Evolutionary conservation across 2,329 filamentous ascomycete species (phyloP).

Genomic region (Pseudogymnoascus sp.): DNA sequence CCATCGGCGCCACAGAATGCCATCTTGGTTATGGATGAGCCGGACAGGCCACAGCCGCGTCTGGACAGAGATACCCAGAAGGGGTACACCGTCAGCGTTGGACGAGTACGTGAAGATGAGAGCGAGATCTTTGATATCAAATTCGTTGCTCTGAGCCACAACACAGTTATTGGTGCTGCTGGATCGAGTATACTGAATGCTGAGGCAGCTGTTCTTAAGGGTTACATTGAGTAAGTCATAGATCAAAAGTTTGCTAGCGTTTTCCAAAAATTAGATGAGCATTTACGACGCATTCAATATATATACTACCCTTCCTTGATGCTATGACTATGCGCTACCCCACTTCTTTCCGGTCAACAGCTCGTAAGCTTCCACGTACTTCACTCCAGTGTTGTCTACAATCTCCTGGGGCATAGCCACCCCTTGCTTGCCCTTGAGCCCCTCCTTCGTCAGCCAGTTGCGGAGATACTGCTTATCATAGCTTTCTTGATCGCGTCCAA

Average conservation of each 20-base stretch:
- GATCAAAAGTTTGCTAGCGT: neutral
- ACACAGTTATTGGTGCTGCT: constrained; percentile 90
- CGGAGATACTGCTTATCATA: constrained; percentile 84
- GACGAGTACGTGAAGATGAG: constrained; percentile 75
- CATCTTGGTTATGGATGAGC: constrained; percentile 84
- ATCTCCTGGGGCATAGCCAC: constrained; percentile 69
- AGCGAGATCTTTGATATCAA: constrained; percentile 89
- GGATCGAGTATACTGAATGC: constrained; percentile 93
- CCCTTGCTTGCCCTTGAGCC: constrained; percentile 67
- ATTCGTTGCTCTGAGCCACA: constrained; percentile 88
- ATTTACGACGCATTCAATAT: neutral
- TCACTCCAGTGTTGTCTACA: constrained; percentile 57
- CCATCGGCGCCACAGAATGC: constrained; percentile 75
- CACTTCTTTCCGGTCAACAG: constrained; percentile 54
- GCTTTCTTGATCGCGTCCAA: constrained; percentile 70
- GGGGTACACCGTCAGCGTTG: constrained; percentile 88
- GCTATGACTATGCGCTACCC: constrained; percentile 24
- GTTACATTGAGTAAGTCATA: constrained; percentile 46
- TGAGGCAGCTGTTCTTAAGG: constrained; percentile 85
- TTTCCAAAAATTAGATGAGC: neutral
- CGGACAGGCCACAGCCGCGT: constrained; percentile 83
- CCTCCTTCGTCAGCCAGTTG: constrained; percentile 70
- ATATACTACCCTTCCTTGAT: neutral
- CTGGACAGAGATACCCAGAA: constrained; percentile 78
- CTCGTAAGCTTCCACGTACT: constrained; percentile 71